Percentiles rank a stretch among this genome's conserved stretches.
These are phyloP conservation scores for Candida maesae DNA, from an alignment of 805 yeast genomes.

Conservation along the genomic window DNA sequence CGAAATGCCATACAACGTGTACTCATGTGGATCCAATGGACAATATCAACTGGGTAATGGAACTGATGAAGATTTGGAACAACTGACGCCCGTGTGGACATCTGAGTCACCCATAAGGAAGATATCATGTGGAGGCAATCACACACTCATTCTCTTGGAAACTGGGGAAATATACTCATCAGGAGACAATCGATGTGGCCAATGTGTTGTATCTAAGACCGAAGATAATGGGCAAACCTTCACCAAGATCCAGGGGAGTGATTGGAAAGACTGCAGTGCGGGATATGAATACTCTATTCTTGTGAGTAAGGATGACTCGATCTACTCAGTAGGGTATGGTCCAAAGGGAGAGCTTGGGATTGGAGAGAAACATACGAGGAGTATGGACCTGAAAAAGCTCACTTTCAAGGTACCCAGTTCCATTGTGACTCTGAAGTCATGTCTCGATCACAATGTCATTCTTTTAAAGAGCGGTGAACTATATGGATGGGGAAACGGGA, in stretches of 20 bases:
- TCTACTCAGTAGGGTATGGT: conserved; percentile 62
- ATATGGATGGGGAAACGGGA: conserved; percentile 66
- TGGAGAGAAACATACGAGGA: conserved; percentile 26
- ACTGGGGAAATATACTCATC: conserved; percentile 51
- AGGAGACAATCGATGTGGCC: conserved; percentile 60
- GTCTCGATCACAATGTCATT: conserved; percentile 45
- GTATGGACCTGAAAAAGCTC: conserved; percentile 5
- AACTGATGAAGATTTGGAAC: conserved; percentile 45
- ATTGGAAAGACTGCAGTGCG: conserved; percentile 50
- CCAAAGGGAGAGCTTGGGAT: conserved; percentile 71
- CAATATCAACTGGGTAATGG: conserved; percentile 65
- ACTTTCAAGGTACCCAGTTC: conserved; percentile 7
- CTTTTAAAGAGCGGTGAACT: conserved; percentile 38
- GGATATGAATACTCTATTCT: conserved; percentile 80
- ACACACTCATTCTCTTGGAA: conserved; percentile 56
- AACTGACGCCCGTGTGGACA: conserved; percentile 21
- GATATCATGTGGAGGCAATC: conserved; percentile 84
- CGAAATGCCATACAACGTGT: conserved; percentile 27
- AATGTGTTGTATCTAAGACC: conserved; percentile 43
- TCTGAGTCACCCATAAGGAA: conserved; percentile 30
- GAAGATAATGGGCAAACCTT: conserved; percentile 12
- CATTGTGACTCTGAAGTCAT: conserved; percentile 28
- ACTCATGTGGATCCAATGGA: conserved; percentile 85
- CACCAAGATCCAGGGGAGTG: conserved; percentile 19
- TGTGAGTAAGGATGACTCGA: conserved; percentile 34